phyloP scores from a whole-genome alignment of 2,329 filamentous ascomycete species.

The Aspergillus tamarii region DNA sequence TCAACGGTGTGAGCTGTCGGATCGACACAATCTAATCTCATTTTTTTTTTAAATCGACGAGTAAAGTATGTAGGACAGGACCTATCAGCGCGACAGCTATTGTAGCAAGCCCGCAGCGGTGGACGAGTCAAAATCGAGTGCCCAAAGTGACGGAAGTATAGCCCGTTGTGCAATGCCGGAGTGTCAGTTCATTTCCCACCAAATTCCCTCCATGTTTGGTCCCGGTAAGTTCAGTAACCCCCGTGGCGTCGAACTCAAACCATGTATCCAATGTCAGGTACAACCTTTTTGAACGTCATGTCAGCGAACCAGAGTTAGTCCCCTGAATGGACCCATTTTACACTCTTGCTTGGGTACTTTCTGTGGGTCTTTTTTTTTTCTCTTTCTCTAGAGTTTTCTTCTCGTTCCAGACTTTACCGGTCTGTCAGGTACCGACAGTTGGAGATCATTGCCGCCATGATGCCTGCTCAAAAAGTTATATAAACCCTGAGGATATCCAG shows the following conservation, averaged over 20 bases:
- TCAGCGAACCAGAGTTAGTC: neutral
- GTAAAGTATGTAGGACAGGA: too few species aligned
- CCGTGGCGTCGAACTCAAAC: neutral
- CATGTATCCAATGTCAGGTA: neutral
- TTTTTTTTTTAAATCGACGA: neutral
- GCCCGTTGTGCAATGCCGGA: neutral
- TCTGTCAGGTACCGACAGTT: constrained; percentile 1
- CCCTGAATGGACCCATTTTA: neutral
- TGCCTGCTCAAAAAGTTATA: constrained; percentile 6
- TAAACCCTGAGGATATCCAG: neutral
- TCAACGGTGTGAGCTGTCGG: neutral
- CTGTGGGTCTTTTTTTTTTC: neutral
- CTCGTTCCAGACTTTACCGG: neutral
- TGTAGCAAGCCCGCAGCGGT: neutral
- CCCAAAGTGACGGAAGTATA: too few species aligned
- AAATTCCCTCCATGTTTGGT: neutral
- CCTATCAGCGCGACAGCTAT: too few species aligned
- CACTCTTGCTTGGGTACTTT: neutral
- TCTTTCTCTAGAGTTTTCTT: neutral
- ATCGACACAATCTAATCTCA: neutral
- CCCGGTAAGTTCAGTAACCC: neutral
- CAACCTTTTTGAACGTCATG: neutral
- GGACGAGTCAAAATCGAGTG: neutral
- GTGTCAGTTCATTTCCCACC: neutral
- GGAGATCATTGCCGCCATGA: neutral